Evolutionary conservation across 2,329 filamentous ascomycete genomes (phyloP), one percentile per base, ranked within the genome.

Genomic region (Annulohypoxylon truncatum): DNA sequence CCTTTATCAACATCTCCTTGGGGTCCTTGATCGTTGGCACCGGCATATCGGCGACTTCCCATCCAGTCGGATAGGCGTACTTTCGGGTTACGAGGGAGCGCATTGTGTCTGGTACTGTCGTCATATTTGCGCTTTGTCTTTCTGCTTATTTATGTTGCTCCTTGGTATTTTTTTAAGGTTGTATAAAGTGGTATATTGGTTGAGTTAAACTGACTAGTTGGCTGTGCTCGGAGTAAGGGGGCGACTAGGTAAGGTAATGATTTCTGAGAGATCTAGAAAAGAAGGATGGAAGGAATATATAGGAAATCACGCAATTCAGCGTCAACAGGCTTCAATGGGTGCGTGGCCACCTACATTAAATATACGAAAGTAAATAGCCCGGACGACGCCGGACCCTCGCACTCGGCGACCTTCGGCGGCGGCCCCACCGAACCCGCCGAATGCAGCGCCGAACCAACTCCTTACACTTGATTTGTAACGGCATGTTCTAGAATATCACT

Each of bases 1-100:
- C 74, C 13, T 74, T 73, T 9, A 84, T 64, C 1, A 86, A 72
- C 1, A 87, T 74, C 3, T 86, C 77, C 26, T 81, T 75, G 1
- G 82, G 78, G 5, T 76, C 70, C 2, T 74, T 76, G 51, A 86
- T 82, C n/a, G 67, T 69, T 0, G 84, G 84, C 2, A 80, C 75
- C 0, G 83, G 81, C n/a, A 82, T 59, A 3, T 82, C 79, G 3
- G 72, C 63, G 13, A 85, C 65, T 22, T 81, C 77, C 62, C 80
- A 84, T 7, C 64, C 73, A 0, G 72, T 72, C 0, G 83, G 82
- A 3, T 65, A 68, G 66, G 79, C 79, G 59, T 79, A 78, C 44
- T 76, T 80, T 0, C 75, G 79, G 26, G 81, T 80, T 12, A 81
- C 78, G 35, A 85, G 77, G 4, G 81, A 78, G 64, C 81, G 80